Conservation (phyloP, 345 rosid genomes). For the Pistacia atlantica region DNA sequence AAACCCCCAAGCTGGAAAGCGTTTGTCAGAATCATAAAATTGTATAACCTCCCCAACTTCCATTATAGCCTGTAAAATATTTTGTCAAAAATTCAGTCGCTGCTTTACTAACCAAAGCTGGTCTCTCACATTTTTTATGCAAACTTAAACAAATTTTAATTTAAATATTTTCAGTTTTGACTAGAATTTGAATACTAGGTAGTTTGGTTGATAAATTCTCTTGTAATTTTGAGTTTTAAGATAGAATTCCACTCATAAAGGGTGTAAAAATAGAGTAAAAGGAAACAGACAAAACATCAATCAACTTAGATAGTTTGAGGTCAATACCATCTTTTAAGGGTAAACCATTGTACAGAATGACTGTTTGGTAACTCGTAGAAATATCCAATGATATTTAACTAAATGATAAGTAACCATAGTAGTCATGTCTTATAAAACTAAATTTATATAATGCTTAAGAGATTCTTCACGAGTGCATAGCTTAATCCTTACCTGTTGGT, state of each 20-base stretch:
- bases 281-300: neutral
- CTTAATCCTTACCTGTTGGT: constrained; percentile 58
- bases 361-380: neutral
- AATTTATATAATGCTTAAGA: neutral
- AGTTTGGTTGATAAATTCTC: neutral
- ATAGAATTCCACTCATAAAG: neutral
- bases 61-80: constrained; percentile 63
- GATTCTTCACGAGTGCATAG: neutral
- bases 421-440: neutral
- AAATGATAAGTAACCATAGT: neutral
- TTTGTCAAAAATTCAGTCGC: neutral
- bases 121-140: neutral
- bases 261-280: neutral
- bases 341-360: neutral
- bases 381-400: neutral
- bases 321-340: neutral
- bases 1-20: constrained; percentile 93
- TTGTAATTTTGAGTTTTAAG: neutral
- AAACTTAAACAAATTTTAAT: neutral
- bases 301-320: neutral
- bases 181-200: neutral
- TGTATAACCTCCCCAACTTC: constrained; percentile 88
- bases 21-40: constrained; percentile 78
- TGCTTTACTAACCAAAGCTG: neutral
- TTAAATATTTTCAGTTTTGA: neutral